Evolutionary conservation across 2,329 filamentous ascomycete species (phyloP), one percentile per base, ranked within the genome.

Genomic region (Aspergillus transmontanensis): DNA sequence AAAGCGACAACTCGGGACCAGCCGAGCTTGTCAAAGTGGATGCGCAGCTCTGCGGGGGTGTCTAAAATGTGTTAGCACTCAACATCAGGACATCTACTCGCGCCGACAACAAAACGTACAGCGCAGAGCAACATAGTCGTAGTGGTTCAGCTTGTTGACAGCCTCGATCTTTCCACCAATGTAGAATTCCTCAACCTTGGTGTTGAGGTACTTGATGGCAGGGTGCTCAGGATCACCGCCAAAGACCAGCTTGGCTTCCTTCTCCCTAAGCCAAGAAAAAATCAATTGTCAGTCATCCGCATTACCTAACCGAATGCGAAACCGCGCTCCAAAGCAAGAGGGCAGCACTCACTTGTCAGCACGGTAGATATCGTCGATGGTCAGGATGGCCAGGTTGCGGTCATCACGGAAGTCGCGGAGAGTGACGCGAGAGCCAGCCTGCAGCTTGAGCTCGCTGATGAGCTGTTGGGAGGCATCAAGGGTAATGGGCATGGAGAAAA

Each of bases 21-120:
- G 82, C 95, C 95, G 73, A 99, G 93, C 88, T 99, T 99, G 86
- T 98, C 95, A 78, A 99, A 99, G 86, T 98, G 94, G 69, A 92
- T 85, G 74, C 95, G 92, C 74, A 99, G 87, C 84, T 99, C 95
- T 56, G 95, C 90, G 68, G 95, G 95, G 12, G 95, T 96, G 83
- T 94, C 91, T 93, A 55, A 36, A 10, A 19, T 14, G 16, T 39
- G 21, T 51, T 14, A 39, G 48, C 19, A 32, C 5, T 32, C 11
- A 19, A 10, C 6, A 14, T 51, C 48, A 21, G 5, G 28, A 1
- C 3, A 3, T 30, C 28, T 6, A n/a, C 5, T 51, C 48, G 21
- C 16, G 19, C 26, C 7, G 28, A 19, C n/a, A 4, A 16, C 23
- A 32, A 34, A 58, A 80, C 90, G 80, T 85, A 92, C 91, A 98